phyloP scores from a whole-genome alignment of 2,329 filamentous ascomycete genomes.

The Lasiodiplodia citricola region DNA sequence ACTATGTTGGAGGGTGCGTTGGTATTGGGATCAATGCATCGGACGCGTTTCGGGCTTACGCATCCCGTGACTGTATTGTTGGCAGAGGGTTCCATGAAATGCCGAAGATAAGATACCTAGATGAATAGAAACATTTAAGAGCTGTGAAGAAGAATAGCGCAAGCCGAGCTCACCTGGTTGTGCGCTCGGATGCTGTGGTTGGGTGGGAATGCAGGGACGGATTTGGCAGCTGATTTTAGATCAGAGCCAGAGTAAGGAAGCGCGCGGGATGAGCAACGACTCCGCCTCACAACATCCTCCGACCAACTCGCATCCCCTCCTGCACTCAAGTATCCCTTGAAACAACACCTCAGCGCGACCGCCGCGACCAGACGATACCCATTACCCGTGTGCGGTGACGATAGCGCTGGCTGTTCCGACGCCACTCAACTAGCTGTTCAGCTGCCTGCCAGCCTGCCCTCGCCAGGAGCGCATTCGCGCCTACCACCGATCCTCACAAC shows the following conservation, averaged over 20 bases:
- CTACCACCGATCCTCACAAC: slow-evolving; percentile 21
- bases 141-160: not conserved
- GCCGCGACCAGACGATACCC: not conserved
- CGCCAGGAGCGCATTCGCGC: slow-evolving; percentile 25
- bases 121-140: slow-evolving; percentile 6
- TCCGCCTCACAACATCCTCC: slow-evolving; percentile 24
- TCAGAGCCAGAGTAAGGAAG: slow-evolving; percentile 21
- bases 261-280: slow-evolving; percentile 18
- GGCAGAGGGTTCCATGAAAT: not conserved
- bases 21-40: not conserved
- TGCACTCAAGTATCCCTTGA: not conserved
- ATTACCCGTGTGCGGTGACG: slow-evolving; percentile 4
- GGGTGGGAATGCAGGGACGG: slow-evolving; percentile 9
- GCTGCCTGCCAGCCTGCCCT: not conserved
- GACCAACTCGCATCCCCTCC: slow-evolving; percentile 6
- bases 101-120: slow-evolving; percentile 10
- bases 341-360: not conserved
- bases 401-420: not conserved
- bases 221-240: slow-evolving; percentile 20
- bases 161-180: not conserved
- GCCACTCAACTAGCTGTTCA: slow-evolving; percentile 3
- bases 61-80: slow-evolving; percentile 7
- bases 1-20: not conserved
- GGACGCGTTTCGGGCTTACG: slow-evolving; percentile 12
- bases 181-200: not conserved